Percentiles rank a stretch among this genome's conserved stretches.
Conservation (phyloP, 208 protist species). For the Blastocrithidia nonstop region DNA sequence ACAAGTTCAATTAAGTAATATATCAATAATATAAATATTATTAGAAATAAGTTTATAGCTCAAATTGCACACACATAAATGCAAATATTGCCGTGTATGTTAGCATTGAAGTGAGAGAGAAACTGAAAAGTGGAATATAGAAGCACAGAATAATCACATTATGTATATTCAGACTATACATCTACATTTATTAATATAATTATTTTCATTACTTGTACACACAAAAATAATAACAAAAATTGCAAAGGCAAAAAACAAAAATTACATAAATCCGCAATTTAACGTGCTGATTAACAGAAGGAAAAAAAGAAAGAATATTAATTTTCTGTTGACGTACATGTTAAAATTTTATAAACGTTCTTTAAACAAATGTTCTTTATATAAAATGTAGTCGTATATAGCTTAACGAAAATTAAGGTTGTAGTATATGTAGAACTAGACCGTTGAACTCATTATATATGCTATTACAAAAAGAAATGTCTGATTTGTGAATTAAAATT, state of each 20-base stretch:
- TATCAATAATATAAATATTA: neutral
- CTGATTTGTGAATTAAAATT: neutral
- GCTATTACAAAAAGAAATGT: slow-evolving; percentile 3
- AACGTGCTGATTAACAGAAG: too few relatives aligned
- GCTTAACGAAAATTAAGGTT: neutral
- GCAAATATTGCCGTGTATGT: neutral
- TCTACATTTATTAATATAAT: too few relatives aligned
- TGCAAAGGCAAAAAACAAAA: neutral
- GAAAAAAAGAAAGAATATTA: too few relatives aligned
- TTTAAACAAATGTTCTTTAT: neutral
- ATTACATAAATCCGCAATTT: slow-evolving; percentile 3
- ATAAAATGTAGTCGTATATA: neutral
- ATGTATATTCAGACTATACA: neutral
- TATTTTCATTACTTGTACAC: neutral
- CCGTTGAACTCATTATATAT: neutral
- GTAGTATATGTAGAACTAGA: slow-evolving; percentile 7
- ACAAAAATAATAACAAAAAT: neutral
- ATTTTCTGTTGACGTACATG: too few relatives aligned
- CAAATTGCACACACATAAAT: neutral
- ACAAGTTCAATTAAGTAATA: too few relatives aligned
- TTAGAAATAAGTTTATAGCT: slow-evolving; percentile 2
- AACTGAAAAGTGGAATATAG: neutral
- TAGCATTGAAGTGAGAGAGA: neutral
- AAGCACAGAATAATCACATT: neutral
- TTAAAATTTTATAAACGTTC: too few relatives aligned